Conservation (phyloP, 2,329 filamentous ascomycete species). For the Microsporum audouinii region DNA sequence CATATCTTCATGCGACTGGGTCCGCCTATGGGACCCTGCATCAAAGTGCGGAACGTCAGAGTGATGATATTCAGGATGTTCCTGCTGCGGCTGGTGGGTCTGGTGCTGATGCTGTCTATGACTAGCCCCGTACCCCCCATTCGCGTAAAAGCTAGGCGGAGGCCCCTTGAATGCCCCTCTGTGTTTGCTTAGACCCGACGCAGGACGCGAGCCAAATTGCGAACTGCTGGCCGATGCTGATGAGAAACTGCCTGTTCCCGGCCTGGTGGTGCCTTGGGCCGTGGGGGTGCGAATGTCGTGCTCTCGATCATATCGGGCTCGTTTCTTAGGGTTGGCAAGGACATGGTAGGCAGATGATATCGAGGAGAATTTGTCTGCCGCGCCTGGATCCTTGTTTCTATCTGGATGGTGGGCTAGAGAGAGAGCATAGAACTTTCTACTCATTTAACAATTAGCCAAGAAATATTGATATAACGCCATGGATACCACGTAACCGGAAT, state of each 20-base stretch:
- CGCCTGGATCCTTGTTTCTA: constrained; percentile 64
- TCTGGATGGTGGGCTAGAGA: constrained; percentile 91
- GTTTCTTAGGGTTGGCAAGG: constrained; percentile 61
- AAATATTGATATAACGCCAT: constrained; percentile 1
- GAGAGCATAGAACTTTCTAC: constrained; percentile 67
- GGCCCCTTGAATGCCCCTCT: constrained; percentile 69
- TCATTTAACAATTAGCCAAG: background rate
- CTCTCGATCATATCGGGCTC: constrained; percentile 65
- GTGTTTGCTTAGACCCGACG: constrained; percentile 68
- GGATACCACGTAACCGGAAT: background rate
- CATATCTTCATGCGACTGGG: constrained; percentile 55
- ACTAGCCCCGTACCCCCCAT: constrained; percentile 58
- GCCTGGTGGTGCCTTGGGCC: constrained; percentile 21
- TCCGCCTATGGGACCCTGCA: constrained; percentile 57
- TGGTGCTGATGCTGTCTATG: constrained; percentile 6
- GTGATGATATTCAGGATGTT: constrained; percentile 14
- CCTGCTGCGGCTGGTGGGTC: constrained; percentile 44
- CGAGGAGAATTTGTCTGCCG: constrained; percentile 64
- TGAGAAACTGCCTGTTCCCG: constrained; percentile 25
- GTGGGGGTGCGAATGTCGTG: constrained; percentile 26
- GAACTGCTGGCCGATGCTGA: constrained; percentile 33
- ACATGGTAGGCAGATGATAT: constrained; percentile 75
- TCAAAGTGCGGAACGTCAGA: constrained; percentile 66
- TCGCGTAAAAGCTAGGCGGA: constrained; percentile 77
- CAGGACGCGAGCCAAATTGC: constrained; percentile 52